Conservation (phyloP, 1,284 basidiomycete genomes). For the Ceratobasidium sp. region DNA sequence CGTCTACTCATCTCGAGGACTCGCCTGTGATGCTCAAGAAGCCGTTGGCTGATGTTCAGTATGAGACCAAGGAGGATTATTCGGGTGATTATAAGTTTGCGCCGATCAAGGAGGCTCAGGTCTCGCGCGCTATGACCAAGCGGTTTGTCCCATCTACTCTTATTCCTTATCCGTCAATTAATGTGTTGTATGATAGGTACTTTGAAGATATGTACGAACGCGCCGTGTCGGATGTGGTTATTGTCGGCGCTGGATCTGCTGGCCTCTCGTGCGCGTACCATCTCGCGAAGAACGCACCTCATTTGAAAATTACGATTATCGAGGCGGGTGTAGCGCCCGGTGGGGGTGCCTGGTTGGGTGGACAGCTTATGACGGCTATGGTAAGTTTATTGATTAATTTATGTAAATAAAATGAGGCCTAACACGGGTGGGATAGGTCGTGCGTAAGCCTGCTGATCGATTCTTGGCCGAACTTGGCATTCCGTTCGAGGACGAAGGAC, state of each 20-base stretch:
- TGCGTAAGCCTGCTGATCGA: slow-evolving; percentile 83
- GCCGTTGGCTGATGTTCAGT: slow-evolving; percentile 25
- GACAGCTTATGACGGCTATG: slow-evolving; percentile 88
- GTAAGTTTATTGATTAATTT: slow-evolving; percentile 56
- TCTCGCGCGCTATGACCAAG: slow-evolving; percentile 84
- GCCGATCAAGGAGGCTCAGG: slow-evolving; percentile 80
- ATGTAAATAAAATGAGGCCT: not conserved
- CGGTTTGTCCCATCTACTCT: slow-evolving; percentile 65
- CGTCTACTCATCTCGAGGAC: slow-evolving; percentile 17
- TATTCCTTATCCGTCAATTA: not conserved
- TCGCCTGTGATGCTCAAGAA: slow-evolving; percentile 37
- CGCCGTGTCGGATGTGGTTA: slow-evolving; percentile 74
- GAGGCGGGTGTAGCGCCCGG: slow-evolving; percentile 68
- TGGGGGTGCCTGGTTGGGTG: slow-evolving; percentile 81
- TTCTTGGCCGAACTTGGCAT: slow-evolving; percentile 82
- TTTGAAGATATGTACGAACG: slow-evolving; percentile 80
- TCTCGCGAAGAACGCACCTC: slow-evolving; percentile 67
- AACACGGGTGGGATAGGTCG: slow-evolving; percentile 63
- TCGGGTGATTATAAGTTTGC: slow-evolving; percentile 76
- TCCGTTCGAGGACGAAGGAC: slow-evolving; percentile 84
- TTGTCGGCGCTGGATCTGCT: slow-evolving; percentile 67
- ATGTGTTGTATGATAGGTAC: slow-evolving; percentile 64
- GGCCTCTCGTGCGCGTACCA: slow-evolving; percentile 72
- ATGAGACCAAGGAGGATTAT: slow-evolving; percentile 63
- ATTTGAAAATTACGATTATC: slow-evolving; percentile 69